Base-by-base conservation (phyloP, 129 eudicot genomes). In the Centrapalus pauciflorus region DNA sequence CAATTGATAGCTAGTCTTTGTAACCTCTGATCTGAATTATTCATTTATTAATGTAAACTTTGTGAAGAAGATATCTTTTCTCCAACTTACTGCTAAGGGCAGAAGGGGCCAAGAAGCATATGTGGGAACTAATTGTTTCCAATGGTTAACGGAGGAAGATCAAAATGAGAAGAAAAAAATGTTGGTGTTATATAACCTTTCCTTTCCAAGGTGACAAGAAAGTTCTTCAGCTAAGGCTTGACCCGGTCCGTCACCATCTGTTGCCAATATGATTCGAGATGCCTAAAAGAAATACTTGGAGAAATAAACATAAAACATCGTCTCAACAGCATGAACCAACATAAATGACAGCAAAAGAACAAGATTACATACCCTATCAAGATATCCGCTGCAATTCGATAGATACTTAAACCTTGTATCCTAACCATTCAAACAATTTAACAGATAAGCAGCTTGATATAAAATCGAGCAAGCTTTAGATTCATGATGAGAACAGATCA, bases 191-290 rank as follows among this genome's bases (percentile, higher is more conserved):
- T 25, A n/a, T 23, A 66, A 87, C 97, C 95, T 90, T 57, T 87
- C 87, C 79, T 74, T 82, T 55, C 97, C 97, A 56, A 90, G 84
- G 40, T 86, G 87, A 27, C 95, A 82, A 69, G 97, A 85, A 67
- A 90, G 87, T 78, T 90, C 97, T 76, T 87, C 95, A 51, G 97
- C 91, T 54, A 90, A 87, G 75, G 85, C 93, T 81, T 83, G 84
- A 55, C 97, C 97, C 66, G 97, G 95, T 64, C 69, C 64, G 65
- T 90, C 97, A 41, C 82, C 84, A 74, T 88, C 96, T 75, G 96
- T 88, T 62, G 98, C 98, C 72, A 92, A 69, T 45, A 92, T 74
- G 7, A 92, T 81, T 51, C 94, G 81, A 37, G 85, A 80, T 20
- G 91, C 98, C 97, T 91, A 55, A 33, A 46, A 26, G 12, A 26